phyloP scores from a whole-genome alignment of 108 stramenopile species.

The Stephanodiscus triporus region DNA sequence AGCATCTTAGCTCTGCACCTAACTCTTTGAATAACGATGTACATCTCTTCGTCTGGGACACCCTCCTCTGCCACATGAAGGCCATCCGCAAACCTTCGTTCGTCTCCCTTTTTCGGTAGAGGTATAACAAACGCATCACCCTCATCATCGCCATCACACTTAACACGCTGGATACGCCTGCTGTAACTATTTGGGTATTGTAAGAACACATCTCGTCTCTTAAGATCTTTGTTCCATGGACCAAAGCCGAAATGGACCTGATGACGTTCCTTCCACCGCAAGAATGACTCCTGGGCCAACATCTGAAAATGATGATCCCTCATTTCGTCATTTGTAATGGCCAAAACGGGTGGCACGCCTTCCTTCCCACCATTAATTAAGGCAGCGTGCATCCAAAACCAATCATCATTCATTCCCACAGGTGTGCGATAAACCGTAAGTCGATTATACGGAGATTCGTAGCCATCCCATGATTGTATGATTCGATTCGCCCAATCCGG shows the following conservation, averaged over 20 bases:
- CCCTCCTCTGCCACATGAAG: constrained; percentile 72
- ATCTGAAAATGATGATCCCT: constrained; percentile 98
- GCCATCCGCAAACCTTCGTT: constrained; percentile 84
- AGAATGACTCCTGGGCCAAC: constrained; percentile 85
- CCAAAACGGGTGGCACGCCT: constrained; percentile 56
- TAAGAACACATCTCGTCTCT: constrained; percentile 42
- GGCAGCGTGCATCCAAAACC: constrained; percentile 98
- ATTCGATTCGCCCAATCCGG: constrained; percentile 58
- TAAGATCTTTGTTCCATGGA: constrained; percentile 33
- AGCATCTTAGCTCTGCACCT: background rate
- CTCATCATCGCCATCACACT: constrained; percentile 3
- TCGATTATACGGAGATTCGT: constrained; percentile 33
- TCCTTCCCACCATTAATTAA: constrained; percentile 49
- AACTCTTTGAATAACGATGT: constrained; percentile 50
- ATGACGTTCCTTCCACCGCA: constrained; percentile 97
- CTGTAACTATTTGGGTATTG: constrained; percentile 75
- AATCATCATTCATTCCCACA: constrained; percentile 95
- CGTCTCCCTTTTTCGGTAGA: constrained; percentile 81
- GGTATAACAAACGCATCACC: constrained; percentile 75
- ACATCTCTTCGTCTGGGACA: constrained; percentile 77
- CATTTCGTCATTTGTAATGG: constrained; percentile 98
- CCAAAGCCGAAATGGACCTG: constrained; percentile 87
- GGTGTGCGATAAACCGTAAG: constrained; percentile 73
- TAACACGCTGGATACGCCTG: constrained; percentile 74
- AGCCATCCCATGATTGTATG: constrained; percentile 56